These are phyloP conservation scores for Saposhnikovia divaricata DNA, from an alignment of 129 eudicot species.

Conservation along the genomic window DNA sequence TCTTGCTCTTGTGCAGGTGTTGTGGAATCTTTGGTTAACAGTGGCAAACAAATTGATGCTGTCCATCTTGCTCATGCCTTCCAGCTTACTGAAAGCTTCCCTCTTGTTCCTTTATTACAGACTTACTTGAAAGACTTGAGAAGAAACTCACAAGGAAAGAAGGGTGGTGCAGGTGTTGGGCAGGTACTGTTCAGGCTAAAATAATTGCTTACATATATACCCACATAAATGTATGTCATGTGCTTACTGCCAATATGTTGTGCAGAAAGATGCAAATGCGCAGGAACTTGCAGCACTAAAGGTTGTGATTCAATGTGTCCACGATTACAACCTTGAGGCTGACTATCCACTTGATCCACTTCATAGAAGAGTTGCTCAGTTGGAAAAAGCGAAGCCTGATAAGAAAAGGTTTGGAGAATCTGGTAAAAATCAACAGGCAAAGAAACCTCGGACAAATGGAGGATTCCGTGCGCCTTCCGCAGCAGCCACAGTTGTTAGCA, in stretches of 20 bases:
- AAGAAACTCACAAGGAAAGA: constrained; percentile 44
- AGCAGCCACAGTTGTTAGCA: constrained; percentile 16
- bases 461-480: constrained; percentile 21
- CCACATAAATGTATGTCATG: not conserved
- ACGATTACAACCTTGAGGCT: constrained; percentile 41
- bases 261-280: constrained; percentile 37
- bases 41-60: constrained; percentile 38
- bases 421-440: constrained; percentile 19
- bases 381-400: constrained; percentile 33
- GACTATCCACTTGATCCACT: constrained; percentile 58
- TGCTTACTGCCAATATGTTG: constrained; percentile 7
- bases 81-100: constrained; percentile 36
- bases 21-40: constrained; percentile 35
- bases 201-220: not conserved
- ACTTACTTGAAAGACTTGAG: constrained; percentile 48
- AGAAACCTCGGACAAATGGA: constrained; percentile 32
- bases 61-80: constrained; percentile 49
- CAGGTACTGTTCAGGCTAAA: constrained; percentile 10
- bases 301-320: constrained; percentile 38
- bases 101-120: constrained; percentile 41
- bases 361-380: constrained; percentile 37
- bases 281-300: constrained; percentile 44
- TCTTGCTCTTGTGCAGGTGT: constrained; percentile 26
- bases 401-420: constrained; percentile 29
- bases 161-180: constrained; percentile 25